These are phyloP conservation scores for Nigrospora oryzae DNA, from an alignment of 2,329 filamentous ascomycete genomes.

Conservation along the genomic window DNA sequence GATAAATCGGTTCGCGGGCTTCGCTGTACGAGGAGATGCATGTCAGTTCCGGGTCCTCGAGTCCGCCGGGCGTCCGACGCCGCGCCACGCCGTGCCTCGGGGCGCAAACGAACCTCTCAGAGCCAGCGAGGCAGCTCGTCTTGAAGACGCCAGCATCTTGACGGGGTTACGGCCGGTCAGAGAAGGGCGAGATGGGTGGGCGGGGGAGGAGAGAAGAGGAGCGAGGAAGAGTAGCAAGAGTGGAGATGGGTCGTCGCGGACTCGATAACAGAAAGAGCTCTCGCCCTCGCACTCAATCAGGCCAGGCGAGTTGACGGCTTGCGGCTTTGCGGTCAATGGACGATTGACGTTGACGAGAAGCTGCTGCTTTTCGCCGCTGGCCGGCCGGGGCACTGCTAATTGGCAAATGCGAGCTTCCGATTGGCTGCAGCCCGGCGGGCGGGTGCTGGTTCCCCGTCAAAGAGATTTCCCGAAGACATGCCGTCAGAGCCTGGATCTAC, in stretches of 20 bases:
- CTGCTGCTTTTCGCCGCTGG: conserved; percentile 8
- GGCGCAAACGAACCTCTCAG: conserved; percentile 26
- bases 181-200: no score
- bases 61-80: background rate
- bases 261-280: background rate
- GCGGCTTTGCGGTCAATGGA: no score
- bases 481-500: no score
- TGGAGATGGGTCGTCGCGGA: background rate
- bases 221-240: background rate
- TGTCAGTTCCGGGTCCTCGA: background rate
- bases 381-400: conserved; percentile 2
- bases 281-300: no score
- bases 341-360: conserved; percentile 8
- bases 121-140: conserved; percentile 30
- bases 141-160: conserved; percentile 31
- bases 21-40: conserved; percentile 38
- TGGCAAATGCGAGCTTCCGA: conserved; percentile 5
- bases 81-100: background rate
- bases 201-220: conserved; percentile 1
- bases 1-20: conserved; percentile 56
- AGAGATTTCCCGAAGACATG: no score
- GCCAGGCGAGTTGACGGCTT: no score
- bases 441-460: no score
- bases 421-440: conserved; percentile 1
- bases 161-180: background rate